phyloP scores from a whole-genome alignment of 345 rosid species.

The Arabidopsis suecica region DNA sequence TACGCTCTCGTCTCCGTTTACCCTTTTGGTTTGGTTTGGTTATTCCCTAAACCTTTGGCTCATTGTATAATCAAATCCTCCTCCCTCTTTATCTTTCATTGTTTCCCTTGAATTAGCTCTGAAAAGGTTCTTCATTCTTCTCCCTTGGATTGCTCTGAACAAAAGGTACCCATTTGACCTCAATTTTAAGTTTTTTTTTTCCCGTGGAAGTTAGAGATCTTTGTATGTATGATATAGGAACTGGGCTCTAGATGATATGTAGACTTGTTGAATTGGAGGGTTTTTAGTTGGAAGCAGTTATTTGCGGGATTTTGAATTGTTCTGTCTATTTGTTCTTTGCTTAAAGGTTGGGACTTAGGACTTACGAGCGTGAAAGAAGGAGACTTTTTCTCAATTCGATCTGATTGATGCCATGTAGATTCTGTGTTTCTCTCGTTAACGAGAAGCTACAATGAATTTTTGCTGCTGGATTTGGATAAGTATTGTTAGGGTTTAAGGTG shows the following conservation, averaged over 20 bases:
- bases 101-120: not conserved
- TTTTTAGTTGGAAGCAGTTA: slow-evolving; percentile 1
- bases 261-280: slow-evolving; percentile 12
- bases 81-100: not conserved
- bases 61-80: slow-evolving; percentile 9
- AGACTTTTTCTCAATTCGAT: slow-evolving; percentile 8
- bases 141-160: not conserved
- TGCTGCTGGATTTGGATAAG: not conserved
- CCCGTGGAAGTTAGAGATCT: slow-evolving; percentile 2
- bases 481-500: slow-evolving; percentile 21
- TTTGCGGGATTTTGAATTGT: not conserved
- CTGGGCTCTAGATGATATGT: slow-evolving; percentile 8
- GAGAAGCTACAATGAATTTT: not conserved
- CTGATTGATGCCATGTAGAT: slow-evolving; percentile 18
- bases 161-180: slow-evolving; percentile 27
- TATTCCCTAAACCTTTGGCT: slow-evolving; percentile 12
- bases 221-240: slow-evolving; percentile 3
- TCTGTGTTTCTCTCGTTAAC: not conserved
- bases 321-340: slow-evolving; percentile 10
- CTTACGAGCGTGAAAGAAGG: not conserved
- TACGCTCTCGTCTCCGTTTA: slow-evolving; percentile 27
- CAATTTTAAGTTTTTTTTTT: slow-evolving; percentile 4
- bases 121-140: slow-evolving; percentile 4
- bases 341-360: not conserved
- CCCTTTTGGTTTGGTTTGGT: slow-evolving; percentile 1